Conservation (phyloP, 768 basidiomycete genomes). For the Floccularia luteovirens region DNA sequence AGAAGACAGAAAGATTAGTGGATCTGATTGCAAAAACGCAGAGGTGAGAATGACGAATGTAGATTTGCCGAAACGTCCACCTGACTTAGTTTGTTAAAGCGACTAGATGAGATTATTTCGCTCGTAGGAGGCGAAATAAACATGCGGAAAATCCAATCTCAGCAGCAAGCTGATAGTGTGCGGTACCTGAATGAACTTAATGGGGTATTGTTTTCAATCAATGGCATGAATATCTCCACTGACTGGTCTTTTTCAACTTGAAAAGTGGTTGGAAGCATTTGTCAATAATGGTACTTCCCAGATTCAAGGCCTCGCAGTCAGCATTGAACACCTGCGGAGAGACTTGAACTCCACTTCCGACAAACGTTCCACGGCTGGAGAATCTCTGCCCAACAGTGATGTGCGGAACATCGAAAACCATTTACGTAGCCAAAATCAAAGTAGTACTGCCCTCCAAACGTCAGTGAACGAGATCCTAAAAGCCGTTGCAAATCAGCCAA, state of each 20-base stretch:
- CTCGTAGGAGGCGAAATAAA: constrained; percentile 40
- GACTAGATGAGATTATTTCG: constrained; percentile 37
- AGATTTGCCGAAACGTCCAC: too few relatives aligned
- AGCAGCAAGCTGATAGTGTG: constrained; percentile 67
- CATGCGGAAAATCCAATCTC: constrained; percentile 40
- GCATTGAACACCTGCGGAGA: constrained; percentile 52
- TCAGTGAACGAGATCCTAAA: constrained; percentile 28
- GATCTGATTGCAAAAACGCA: too few relatives aligned
- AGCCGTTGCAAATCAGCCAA: neutral
- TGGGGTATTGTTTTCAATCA: constrained; percentile 39
- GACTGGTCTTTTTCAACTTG: constrained; percentile 1
- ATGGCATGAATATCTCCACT: neutral
- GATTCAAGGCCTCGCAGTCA: constrained; percentile 52
- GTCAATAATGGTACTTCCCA: constrained; percentile 72
- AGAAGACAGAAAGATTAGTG: too few relatives aligned
- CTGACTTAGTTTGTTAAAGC: too few relatives aligned
- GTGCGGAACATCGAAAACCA: constrained; percentile 26
- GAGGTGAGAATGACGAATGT: too few relatives aligned
- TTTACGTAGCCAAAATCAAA: constrained; percentile 26
- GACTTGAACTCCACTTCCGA: too few relatives aligned
- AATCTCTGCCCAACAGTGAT: too few relatives aligned
- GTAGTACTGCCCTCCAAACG: constrained; percentile 26
- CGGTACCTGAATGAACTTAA: constrained; percentile 78
- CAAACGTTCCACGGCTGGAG: too few relatives aligned
- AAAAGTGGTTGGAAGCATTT: constrained; percentile 78